These are phyloP conservation scores for Cladosporium cucumerinum DNA, from an alignment of 2,329 filamentous ascomycete genomes.

Conservation along the genomic window DNA sequence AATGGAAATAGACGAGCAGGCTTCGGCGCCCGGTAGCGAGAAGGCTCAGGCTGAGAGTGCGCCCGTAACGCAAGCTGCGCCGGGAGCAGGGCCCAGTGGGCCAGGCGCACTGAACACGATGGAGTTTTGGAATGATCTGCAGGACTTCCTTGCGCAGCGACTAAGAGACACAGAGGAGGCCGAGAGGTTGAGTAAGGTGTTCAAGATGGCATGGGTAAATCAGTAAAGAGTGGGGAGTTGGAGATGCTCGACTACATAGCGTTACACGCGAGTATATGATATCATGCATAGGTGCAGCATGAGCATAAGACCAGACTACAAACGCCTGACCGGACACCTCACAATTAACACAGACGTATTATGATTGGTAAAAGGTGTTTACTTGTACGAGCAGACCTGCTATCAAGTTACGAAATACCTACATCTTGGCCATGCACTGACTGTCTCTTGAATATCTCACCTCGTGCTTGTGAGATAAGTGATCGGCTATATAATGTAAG, in stretches of 20 bases:
- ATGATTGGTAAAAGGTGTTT: background rate
- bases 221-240: conserved; percentile 18
- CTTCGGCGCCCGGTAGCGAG: conserved; percentile 31
- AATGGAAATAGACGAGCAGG: conserved; percentile 34
- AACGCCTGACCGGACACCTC: background rate
- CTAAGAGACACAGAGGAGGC: conserved; percentile 67
- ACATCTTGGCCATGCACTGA: background rate
- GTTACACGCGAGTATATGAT: background rate
- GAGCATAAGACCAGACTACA: background rate
- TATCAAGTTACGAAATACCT: background rate
- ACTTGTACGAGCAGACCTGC: background rate
- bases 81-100: conserved; percentile 20
- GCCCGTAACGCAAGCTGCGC: conserved; percentile 52
- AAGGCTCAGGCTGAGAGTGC: conserved; percentile 42
- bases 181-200: conserved; percentile 62
- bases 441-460: background rate
- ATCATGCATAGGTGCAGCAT: background rate
- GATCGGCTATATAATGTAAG: background rate
- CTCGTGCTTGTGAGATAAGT: background rate
- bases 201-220: conserved; percentile 67
- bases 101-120: conserved; percentile 62
- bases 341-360: background rate
- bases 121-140: conserved; percentile 83
- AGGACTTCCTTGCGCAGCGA: conserved; percentile 74
- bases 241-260: background rate